Conservation (phyloP, 1,284 basidiomycete species). For the Pseudozyma thailandica region DNA sequence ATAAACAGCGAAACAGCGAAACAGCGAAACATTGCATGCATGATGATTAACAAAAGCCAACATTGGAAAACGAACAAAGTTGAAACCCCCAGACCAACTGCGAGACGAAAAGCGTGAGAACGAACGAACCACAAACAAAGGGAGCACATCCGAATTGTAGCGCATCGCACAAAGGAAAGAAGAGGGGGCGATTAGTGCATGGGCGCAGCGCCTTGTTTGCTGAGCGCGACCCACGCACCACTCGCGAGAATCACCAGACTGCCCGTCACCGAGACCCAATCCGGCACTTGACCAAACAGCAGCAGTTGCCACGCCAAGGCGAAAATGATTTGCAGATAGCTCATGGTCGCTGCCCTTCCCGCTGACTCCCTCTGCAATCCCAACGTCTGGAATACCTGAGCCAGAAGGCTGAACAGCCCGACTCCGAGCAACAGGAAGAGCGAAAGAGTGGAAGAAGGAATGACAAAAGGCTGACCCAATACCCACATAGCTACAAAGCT, state of each 20-base stretch:
- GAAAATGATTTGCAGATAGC: conserved; percentile 51
- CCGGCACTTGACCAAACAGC: conserved; percentile 29
- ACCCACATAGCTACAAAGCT: conserved; percentile 68
- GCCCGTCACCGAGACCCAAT: conserved; percentile 35
- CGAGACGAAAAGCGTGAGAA: not conserved
- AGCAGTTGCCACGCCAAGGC: conserved; percentile 39
- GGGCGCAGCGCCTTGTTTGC: conserved; percentile 25
- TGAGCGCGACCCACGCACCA: conserved; percentile 40
- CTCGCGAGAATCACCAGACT: conserved; percentile 43
- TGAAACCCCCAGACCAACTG: not conserved
- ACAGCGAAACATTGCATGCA: conserved; percentile 5
- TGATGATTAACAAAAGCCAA: not conserved
- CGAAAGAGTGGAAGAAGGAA: conserved; percentile 28
- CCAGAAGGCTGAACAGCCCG: conserved; percentile 48
- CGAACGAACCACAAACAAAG: too few relatives aligned
- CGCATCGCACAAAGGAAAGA: not conserved
- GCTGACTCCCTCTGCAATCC: conserved; percentile 55
- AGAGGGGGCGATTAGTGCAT: conserved; percentile 17
- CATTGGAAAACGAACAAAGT: not conserved
- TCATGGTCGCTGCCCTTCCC: conserved; percentile 46
- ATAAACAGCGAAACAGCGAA: conserved; percentile 15
- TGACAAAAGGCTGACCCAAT: conserved; percentile 35
- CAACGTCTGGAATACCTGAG: conserved; percentile 53
- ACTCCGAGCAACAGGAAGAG: conserved; percentile 37
- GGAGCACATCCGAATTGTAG: not conserved